Percentiles rank a stretch among this genome's conserved stretches.
phyloP scores from a whole-genome alignment of 129 eudicot species.

The Heracleum sosnowskyi region DNA sequence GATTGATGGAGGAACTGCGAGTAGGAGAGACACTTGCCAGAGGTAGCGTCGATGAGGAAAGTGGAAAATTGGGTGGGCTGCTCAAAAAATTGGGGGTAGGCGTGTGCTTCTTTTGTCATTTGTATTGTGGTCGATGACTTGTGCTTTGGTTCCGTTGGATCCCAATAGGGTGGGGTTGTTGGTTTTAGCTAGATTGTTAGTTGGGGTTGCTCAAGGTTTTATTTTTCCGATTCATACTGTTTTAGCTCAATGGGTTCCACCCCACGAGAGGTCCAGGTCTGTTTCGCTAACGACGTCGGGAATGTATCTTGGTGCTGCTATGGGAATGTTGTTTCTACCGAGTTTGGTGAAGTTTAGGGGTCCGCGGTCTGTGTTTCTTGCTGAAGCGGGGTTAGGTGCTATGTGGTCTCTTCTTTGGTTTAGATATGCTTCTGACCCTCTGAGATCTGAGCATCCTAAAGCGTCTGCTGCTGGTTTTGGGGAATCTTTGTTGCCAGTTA shows the following conservation, averaged over 20 bases:
- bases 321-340: constrained; percentile 81
- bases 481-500: constrained; percentile 50
- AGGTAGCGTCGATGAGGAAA: too few species aligned
- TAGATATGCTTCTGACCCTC: constrained; percentile 73
- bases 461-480: constrained; percentile 94
- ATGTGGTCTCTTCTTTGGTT: constrained; percentile 84
- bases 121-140: constrained; percentile 79
- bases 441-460: constrained; percentile 83
- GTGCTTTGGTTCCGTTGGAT: constrained; percentile 82
- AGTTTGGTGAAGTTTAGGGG: constrained; percentile 73
- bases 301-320: constrained; percentile 94
- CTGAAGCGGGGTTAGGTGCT: constrained; percentile 76
- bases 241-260: constrained; percentile 97
- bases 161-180: constrained; percentile 51
- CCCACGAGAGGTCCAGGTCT: constrained; percentile 89
- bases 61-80: constrained; percentile 98
- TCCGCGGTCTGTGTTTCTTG: constrained; percentile 79
- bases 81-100: constrained; percentile 87
- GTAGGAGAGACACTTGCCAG: too few species aligned
- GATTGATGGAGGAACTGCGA: too few species aligned
- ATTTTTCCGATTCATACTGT: constrained; percentile 94
- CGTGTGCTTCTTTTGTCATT: constrained; percentile 88
- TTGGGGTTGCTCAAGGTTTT: constrained; percentile 92
- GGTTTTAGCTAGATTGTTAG: constrained; percentile 76
- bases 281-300: constrained; percentile 94